Percentiles rank a stretch among this genome's conserved stretches.
Conservation (phyloP, 2,329 filamentous ascomycete species). For the Ophiosphaerella korrae region DNA sequence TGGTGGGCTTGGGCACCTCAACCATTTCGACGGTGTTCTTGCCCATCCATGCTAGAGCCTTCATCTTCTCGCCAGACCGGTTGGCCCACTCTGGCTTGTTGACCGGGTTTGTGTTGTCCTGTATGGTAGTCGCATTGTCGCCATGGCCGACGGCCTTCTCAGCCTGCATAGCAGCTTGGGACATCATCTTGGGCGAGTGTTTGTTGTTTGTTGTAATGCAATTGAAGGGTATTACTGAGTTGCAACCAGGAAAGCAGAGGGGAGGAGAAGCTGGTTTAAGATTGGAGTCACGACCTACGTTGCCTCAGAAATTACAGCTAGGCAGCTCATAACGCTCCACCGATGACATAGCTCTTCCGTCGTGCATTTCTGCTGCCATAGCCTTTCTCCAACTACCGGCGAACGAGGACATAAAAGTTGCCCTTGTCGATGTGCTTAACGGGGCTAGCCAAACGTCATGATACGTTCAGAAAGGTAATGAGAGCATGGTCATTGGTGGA, state of each 20-base stretch:
- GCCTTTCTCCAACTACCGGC: slow-evolving; percentile 25
- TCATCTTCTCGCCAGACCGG: slow-evolving; percentile 66
- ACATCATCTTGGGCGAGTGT: slow-evolving; percentile 36
- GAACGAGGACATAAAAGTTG: slow-evolving; percentile 17
- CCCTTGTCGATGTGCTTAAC: slow-evolving; percentile 33
- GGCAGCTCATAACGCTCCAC: slow-evolving; percentile 12
- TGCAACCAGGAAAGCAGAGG: not conserved
- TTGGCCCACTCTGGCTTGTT: slow-evolving; percentile 49
- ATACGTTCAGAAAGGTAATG: slow-evolving; percentile 25
- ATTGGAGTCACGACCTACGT: not conserved
- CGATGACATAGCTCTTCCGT: not conserved
- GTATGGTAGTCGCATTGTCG: slow-evolving; percentile 66
- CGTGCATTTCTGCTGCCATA: slow-evolving; percentile 8
- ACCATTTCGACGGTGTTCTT: slow-evolving; percentile 78
- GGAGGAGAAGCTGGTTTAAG: not conserved
- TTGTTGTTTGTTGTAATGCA: slow-evolving; percentile 5
- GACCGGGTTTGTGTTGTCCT: slow-evolving; percentile 72
- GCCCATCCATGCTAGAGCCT: slow-evolving; percentile 80
- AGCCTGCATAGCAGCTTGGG: slow-evolving; percentile 64
- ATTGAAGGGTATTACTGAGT: not conserved
- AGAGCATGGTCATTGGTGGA: slow-evolving; percentile 14
- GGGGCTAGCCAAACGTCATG: slow-evolving; percentile 37
- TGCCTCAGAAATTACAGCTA: slow-evolving; percentile 16
- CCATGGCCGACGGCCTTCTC: slow-evolving; percentile 73
- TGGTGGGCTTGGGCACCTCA: slow-evolving; percentile 70